Evolutionary conservation across 192 early-diverging fungal genomes (phyloP).

Genomic region (Coemansia sp.): DNA sequence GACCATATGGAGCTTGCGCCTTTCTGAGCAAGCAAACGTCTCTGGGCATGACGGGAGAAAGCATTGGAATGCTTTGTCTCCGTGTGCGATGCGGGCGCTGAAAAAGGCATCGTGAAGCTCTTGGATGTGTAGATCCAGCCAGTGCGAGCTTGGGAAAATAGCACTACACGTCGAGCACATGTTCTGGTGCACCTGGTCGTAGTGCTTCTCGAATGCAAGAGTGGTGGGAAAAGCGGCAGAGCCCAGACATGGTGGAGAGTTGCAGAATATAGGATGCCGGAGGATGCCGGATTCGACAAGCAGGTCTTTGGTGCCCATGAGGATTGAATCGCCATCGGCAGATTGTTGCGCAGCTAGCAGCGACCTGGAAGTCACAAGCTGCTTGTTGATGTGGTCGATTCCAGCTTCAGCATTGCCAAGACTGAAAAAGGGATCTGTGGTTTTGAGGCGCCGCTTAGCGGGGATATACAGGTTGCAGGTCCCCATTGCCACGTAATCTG

Average conservation of each 20-base stretch:
- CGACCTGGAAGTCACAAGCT: slow-evolving; percentile 5
- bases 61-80: slow-evolving; percentile 33
- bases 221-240: slow-evolving; percentile 16
- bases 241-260: slow-evolving; percentile 43
- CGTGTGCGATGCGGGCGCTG: slow-evolving; percentile 21
- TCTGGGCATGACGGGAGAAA: slow-evolving; percentile 25
- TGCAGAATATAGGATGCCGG: slow-evolving; percentile 28
- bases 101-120: slow-evolving; percentile 50
- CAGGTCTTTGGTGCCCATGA: slow-evolving; percentile 6
- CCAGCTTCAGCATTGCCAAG: slow-evolving; percentile 39
- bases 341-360: background rate
- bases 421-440: slow-evolving; percentile 39
- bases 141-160: slow-evolving; percentile 44
- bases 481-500: background rate
- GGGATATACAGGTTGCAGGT: slow-evolving; percentile 27
- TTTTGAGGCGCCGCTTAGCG: slow-evolving; percentile 41
- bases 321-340: background rate
- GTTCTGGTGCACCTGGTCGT: slow-evolving; percentile 46
- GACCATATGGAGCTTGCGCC: slow-evolving; percentile 43
- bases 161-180: slow-evolving; percentile 27
- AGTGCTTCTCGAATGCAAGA: slow-evolving; percentile 42
- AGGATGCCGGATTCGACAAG: slow-evolving; percentile 2
- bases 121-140: slow-evolving; percentile 52
- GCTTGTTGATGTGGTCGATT: slow-evolving; percentile 18
- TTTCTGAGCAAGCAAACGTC: slow-evolving; percentile 21